Conservation (phyloP, 345 rosid genomes). For the Toxicodendron radicans region DNA sequence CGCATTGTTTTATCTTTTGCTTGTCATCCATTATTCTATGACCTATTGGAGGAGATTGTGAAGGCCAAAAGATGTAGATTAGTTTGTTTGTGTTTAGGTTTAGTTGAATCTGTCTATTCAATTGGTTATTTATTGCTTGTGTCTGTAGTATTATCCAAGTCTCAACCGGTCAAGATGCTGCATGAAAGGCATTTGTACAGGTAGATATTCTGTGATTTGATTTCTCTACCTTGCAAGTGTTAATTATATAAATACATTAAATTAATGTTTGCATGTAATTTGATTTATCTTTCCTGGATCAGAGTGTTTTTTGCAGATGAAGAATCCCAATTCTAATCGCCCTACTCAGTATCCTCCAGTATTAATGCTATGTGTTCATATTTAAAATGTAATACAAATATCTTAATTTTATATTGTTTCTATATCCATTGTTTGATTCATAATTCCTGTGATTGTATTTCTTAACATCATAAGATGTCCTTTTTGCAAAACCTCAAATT, state of each 20-base stretch:
- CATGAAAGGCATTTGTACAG: conserved; percentile 96
- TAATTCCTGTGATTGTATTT: conserved; percentile 19
- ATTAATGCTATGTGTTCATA: neutral
- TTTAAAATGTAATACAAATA: conserved; percentile 8
- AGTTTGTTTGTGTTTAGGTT: neutral
- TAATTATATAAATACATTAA: conserved; percentile 1
- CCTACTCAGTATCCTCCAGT: conserved; percentile 98
- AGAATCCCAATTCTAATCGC: conserved; percentile 85
- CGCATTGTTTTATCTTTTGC: neutral
- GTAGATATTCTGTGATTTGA: conserved; percentile 32
- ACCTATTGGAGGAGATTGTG: neutral
- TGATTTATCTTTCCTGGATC: conserved; percentile 29
- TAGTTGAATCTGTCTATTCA: conserved; percentile 13
- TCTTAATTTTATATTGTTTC: conserved; percentile 6
- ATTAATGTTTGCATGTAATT: conserved; percentile 13
- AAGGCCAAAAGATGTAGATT: neutral
- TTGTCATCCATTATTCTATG: neutral
- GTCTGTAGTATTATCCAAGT: conserved; percentile 83
- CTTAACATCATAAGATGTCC: conserved; percentile 88
- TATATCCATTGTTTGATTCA: neutral
- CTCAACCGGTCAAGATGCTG: conserved; percentile 97
- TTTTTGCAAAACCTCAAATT: conserved; percentile 91
- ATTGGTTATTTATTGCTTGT: conserved; percentile 14
- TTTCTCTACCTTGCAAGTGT: neutral
- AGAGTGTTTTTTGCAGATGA: conserved; percentile 99